Evolutionary conservation across 192 early-diverging fungal genomes (phyloP).

Genomic region (Backusella macrospora): DNA sequence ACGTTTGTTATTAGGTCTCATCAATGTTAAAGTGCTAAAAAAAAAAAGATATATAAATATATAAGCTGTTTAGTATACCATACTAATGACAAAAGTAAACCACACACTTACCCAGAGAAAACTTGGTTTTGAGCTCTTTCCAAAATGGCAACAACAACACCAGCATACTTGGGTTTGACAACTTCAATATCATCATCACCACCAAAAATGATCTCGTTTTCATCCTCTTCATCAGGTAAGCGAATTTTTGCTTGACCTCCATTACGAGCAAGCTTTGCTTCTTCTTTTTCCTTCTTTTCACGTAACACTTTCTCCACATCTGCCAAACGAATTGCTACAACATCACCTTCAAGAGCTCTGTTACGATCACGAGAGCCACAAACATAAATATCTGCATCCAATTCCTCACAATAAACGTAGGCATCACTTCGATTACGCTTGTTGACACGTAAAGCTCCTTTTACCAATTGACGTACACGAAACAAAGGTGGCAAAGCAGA

Average conservation of each 20-base stretch:
- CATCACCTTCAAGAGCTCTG: constrained; percentile 82
- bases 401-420: constrained; percentile 78
- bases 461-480: constrained; percentile 55
- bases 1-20: constrained; percentile 46
- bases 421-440: constrained; percentile 82
- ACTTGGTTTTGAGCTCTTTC: constrained; percentile 58
- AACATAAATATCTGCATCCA: constrained; percentile 79
- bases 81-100: not conserved
- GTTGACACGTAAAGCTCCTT: constrained; percentile 84
- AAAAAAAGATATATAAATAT: not conserved
- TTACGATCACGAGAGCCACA: constrained; percentile 75
- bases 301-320: constrained; percentile 63
- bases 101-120: constrained; percentile 51
- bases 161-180: constrained; percentile 58
- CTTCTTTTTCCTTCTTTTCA: constrained; percentile 58
- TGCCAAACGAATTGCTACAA: constrained; percentile 72
- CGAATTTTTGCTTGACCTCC: constrained; percentile 49
- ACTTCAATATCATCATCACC: constrained; percentile 54
- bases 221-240: constrained; percentile 56
- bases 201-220: constrained; percentile 48
- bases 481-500: constrained; percentile 53
- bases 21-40: constrained; percentile 38
- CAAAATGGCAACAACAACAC: constrained; percentile 60
- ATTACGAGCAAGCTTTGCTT: constrained; percentile 56
- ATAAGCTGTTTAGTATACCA: not conserved